Percentiles rank a stretch among this genome's conserved stretches.
phyloP scores from a whole-genome alignment of 257 asterid species.

The Eucommia ulmoides region DNA sequence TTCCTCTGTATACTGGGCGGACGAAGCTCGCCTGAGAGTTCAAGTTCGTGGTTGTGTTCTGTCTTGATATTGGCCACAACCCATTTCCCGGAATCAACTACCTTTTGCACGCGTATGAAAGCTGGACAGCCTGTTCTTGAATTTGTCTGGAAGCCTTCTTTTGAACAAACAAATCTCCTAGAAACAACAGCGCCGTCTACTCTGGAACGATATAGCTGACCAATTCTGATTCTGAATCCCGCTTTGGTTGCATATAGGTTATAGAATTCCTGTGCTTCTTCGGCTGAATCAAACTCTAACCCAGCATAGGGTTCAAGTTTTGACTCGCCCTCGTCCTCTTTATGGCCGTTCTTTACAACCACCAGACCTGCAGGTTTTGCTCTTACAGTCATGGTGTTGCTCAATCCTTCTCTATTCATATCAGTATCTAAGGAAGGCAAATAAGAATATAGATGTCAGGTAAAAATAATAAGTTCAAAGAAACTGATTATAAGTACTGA shows the following conservation, averaged over 20 bases:
- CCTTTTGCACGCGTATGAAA: neutral
- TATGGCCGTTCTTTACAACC: neutral
- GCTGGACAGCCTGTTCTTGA: slow-evolving; percentile 3
- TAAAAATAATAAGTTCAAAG: no score
- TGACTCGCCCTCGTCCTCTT: neutral
- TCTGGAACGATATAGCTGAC: slow-evolving; percentile 1
- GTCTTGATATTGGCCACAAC: neutral
- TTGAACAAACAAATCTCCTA: slow-evolving; percentile 1
- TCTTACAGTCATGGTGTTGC: slow-evolving; percentile 1
- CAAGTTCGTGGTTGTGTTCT: neutral
- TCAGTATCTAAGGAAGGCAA: neutral
- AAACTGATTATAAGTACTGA: no score
- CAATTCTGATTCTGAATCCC: neutral
- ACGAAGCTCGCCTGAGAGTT: neutral
- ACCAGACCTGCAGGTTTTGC: neutral
- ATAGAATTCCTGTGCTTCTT: slow-evolving; percentile 1
- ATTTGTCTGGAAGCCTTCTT: neutral
- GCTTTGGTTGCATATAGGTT: neutral
- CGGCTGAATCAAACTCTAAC: neutral
- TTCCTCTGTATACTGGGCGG: slow-evolving; percentile 1
- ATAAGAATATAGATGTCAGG: no score
- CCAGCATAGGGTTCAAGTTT: neutral
- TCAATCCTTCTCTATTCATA: slow-evolving; percentile 1
- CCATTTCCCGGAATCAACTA: slow-evolving; percentile 3
- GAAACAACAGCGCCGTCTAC: neutral